Evolutionary conservation across 352 stramenopile genomes (phyloP).

Genomic region (Globisporangium abappressorium): DNA sequence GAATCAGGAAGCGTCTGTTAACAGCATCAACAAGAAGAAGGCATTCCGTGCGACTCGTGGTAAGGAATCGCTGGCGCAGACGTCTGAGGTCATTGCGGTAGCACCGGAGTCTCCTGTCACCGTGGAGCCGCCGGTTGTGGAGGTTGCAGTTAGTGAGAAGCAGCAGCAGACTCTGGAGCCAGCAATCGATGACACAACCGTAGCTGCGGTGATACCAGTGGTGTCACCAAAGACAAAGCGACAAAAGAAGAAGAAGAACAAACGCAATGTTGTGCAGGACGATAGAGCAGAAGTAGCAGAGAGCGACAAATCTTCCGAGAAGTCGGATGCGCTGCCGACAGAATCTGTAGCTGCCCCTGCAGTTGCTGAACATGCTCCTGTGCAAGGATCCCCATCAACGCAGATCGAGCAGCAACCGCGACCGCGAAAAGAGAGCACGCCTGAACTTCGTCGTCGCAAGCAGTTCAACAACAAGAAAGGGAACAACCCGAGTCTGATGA

Average conservation of each 20-base stretch:
- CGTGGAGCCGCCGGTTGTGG: neutral
- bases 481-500: conserved; percentile 30
- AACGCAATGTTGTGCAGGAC: neutral
- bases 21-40: conserved; percentile 1
- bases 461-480: conserved; percentile 9
- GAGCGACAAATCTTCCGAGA: neutral
- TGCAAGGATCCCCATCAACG: neutral
- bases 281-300: neutral
- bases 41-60: neutral
- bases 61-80: neutral
- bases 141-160: neutral
- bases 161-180: too few relatives aligned
- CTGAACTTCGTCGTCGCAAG: conserved; percentile 14
- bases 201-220: neutral
- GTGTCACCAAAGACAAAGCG: conserved; percentile 14
- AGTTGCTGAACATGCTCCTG: neutral
- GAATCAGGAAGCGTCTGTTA: neutral
- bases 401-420: conserved; percentile 8
- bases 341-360: neutral
- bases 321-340: neutral
- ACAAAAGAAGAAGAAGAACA: conserved; percentile 15
- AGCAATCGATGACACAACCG: neutral
- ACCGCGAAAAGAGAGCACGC: neutral
- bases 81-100: neutral
- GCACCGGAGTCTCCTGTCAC: neutral